Evolutionary conservation across 2,329 filamentous ascomycete genomes (phyloP).

Genomic region (Sarocladium kiliense): DNA sequence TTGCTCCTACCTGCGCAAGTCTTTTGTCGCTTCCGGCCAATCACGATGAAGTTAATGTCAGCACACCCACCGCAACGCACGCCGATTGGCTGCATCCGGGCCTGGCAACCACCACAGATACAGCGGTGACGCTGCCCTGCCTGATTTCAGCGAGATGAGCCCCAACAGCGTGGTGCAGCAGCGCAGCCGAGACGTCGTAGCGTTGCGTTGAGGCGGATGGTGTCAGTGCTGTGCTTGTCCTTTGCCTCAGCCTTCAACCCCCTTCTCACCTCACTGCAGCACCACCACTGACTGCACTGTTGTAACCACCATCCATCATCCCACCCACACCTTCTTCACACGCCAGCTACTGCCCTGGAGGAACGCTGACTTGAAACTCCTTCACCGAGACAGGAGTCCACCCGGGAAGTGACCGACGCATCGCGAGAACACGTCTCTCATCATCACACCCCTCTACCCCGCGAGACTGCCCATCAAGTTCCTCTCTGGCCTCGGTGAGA

Average conservation of each 20-base stretch:
- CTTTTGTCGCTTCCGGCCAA: background rate
- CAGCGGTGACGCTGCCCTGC: conserved; percentile 4
- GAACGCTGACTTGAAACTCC: background rate
- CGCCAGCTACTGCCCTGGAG: background rate
- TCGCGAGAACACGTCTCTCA: background rate
- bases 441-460: background rate
- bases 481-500: conserved; percentile 1
- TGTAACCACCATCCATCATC: conserved; percentile 7
- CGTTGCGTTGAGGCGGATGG: conserved; percentile 2
- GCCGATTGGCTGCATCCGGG: conserved; percentile 8
- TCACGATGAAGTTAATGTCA: conserved; percentile 1
- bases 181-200: background rate
- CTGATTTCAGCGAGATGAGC: background rate
- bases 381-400: background rate
- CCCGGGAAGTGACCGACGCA: background rate
- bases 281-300: background rate
- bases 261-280: conserved; percentile 5
- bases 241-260: background rate
- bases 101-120: background rate
- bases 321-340: conserved; percentile 2
- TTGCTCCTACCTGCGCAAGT: background rate
- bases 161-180: conserved; percentile 3
- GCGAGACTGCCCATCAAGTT: background rate
- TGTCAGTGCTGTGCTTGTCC: background rate
- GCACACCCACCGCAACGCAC: conserved; percentile 2